Percentiles rank a stretch among this genome's conserved stretches.
Conservation (phyloP, 2,329 filamentous ascomycete species). For the Fusarium virguliforme region DNA sequence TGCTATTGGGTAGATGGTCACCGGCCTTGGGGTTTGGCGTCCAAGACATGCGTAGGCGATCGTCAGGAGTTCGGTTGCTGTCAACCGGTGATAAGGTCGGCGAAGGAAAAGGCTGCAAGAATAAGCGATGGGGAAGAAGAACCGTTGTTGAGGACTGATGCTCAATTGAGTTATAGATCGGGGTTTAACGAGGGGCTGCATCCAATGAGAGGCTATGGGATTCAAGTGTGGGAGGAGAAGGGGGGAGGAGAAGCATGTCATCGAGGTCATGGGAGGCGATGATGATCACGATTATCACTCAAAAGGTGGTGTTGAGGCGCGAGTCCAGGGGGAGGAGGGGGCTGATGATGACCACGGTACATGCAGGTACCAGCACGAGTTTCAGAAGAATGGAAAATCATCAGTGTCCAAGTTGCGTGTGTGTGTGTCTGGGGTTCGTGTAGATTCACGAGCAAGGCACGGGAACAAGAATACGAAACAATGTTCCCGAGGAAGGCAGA, state of each 20-base stretch:
- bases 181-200: conserved; percentile 24
- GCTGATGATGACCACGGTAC: conserved; percentile 23
- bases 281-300: conserved; percentile 37
- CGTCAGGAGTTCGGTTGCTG: conserved; percentile 34
- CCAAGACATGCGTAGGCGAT: conserved; percentile 32
- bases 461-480: conserved; percentile 36
- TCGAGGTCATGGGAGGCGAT: conserved; percentile 29
- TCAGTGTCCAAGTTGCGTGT: not conserved
- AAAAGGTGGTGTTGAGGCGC: conserved; percentile 21
- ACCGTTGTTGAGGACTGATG: conserved; percentile 3
- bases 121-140: conserved; percentile 10
- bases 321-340: not conserved
- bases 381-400: conserved; percentile 14
- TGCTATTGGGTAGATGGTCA: conserved; percentile 30
- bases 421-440: conserved; percentile 6
- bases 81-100: conserved; percentile 19
- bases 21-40: conserved; percentile 12
- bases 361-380: conserved; percentile 28
- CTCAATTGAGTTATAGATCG: conserved; percentile 11
- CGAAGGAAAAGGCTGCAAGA: conserved; percentile 13
- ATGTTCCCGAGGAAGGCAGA: not conserved
- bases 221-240: not conserved
- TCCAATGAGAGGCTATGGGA: conserved; percentile 18
- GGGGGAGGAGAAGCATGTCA: conserved; percentile 24
- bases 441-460: conserved; percentile 29